Conservation (phyloP, 1,139 yeast species). For the Blastobotrys buckinghamii region DNA sequence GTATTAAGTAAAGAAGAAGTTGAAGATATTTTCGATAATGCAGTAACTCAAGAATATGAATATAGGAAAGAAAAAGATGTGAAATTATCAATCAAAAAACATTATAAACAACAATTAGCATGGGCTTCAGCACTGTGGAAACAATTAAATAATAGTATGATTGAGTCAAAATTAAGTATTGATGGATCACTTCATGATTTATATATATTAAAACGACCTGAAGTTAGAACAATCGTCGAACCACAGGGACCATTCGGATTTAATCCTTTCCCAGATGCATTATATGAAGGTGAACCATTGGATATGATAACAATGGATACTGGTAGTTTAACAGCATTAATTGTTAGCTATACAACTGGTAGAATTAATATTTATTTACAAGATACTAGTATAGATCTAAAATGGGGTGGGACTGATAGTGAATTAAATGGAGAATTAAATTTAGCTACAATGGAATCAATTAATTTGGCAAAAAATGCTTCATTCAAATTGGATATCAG, state of each 20-base stretch:
- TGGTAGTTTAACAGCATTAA: slow-evolving; percentile 25
- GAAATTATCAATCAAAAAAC: slow-evolving; percentile 12
- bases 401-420: slow-evolving; percentile 19
- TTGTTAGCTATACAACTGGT: slow-evolving; percentile 24
- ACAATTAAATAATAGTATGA: slow-evolving; percentile 20
- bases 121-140: slow-evolving; percentile 28
- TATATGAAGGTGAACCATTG: slow-evolving; percentile 41
- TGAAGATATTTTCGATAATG: slow-evolving; percentile 39
- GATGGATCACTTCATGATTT: slow-evolving; percentile 20
- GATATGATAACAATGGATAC: slow-evolving; percentile 33
- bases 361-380: slow-evolving; percentile 26
- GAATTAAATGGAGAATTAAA: not conserved
- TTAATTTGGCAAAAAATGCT: not conserved
- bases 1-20: slow-evolving; percentile 34
- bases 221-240: slow-evolving; percentile 5
- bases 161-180: slow-evolving; percentile 18
- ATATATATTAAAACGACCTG: slow-evolving; percentile 23
- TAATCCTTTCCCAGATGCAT: slow-evolving; percentile 45
- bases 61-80: slow-evolving; percentile 14
- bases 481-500: slow-evolving; percentile 7
- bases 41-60: slow-evolving; percentile 31
- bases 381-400: slow-evolving; percentile 22
- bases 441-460: slow-evolving; percentile 14
- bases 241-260: slow-evolving; percentile 50
- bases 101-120: slow-evolving; percentile 23